Base-by-base conservation (phyloP, 495 filamentous ascomycete genomes). In the Penicillium mononematosum region DNA sequence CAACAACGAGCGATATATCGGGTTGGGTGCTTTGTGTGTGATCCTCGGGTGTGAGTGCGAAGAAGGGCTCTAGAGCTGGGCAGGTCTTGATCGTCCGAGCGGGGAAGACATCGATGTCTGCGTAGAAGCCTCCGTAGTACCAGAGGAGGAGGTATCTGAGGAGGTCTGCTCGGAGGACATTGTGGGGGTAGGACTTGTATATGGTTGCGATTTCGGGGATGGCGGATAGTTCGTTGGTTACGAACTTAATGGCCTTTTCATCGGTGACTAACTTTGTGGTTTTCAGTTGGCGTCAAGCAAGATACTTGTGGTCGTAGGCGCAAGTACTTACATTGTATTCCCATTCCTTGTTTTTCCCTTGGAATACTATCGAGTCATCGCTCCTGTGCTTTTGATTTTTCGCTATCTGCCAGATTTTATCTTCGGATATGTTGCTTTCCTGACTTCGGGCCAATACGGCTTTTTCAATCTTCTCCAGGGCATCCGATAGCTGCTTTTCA, bases 61-160 rank as follows among this genome's bases (percentile, higher is more conserved):
- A 66, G 17, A 69, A 19, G 0, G 65, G 63, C 1, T 65, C 16
- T 32, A 73, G 45, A 4, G 68, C 59, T 20, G 69, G 68, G 43
- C 73, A 76, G n/a, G 46, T 24, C 16, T 67, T 72, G 60, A 75
- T 75, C 0, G 67, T 44, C 10, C 53, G 62, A 0, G 61, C 64
- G 0, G 73, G 73, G 43, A 61, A 68, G 44, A 76, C 65, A 58
- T 81, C 79, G 25, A 76, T 70, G 54, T 83, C 80, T 3, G 71
- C 74, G 60, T 81, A 82, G 53, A 77, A 78, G 36, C 80, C 80
- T 8, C 80, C 80, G 32, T 75, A 70, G 48, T 73, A 73, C 66
- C 71, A 74, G 16, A 83, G 56, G 0, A 81, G 52, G 8, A 80
- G 62, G 58, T 83, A 83, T 32, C 77, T 69, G 16, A 81, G 65